Base-by-base conservation (phyloP, 2,329 filamentous ascomycete genomes). In the Elsinoe necatrix region DNA sequence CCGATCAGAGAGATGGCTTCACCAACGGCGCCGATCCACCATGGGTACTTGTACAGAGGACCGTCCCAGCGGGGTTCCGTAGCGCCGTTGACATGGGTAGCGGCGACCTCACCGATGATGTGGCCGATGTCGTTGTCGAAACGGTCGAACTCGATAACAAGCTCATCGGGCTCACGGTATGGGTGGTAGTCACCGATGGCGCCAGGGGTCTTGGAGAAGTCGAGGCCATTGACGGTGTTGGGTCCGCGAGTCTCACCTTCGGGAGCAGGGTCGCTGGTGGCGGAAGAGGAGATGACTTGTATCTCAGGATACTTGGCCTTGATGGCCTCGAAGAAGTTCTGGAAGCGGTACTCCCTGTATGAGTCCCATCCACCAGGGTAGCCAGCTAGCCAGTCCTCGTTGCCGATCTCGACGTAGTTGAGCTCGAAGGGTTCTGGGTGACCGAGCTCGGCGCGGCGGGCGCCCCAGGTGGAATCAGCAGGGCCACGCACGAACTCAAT, bases 1-100 rank as follows among this genome's bases (percentile, higher is more conserved):
- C 82, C 80, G 60, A 86, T 75, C 14, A 86, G 72, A 56, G 79
- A 83, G n/a, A 87, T 75, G 21, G 81, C 83, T 65, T 87, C 84
- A 12, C 77, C 78, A 2, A 87, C 80, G 7, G 78, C 73, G 23
- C 81, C 82, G 51, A 80, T 78, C 81, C 65, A 68, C 61, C 63
- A 65, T 1, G 67, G 66, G 8, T 60, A 62, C 48, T 59, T 61
- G 75, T 78, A 61, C 73, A 80, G 34, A 70, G 66, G 62, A 72
- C 73, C 50, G 3, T 48, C 37, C n/a, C 59, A 55, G 1, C 67
- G 62, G 72, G 75, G 81, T 59, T 71, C 72, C 18, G 68, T 75
- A 4, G 75, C 76, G 12, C 76, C 77, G 59, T 80, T 80, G 25
- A 75, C 74, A 39, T 80, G 75, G 0, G 74, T 72, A 1, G 76